Conservation (phyloP, 805 yeast genomes). For the Citeromyces nyonsensis region DNA sequence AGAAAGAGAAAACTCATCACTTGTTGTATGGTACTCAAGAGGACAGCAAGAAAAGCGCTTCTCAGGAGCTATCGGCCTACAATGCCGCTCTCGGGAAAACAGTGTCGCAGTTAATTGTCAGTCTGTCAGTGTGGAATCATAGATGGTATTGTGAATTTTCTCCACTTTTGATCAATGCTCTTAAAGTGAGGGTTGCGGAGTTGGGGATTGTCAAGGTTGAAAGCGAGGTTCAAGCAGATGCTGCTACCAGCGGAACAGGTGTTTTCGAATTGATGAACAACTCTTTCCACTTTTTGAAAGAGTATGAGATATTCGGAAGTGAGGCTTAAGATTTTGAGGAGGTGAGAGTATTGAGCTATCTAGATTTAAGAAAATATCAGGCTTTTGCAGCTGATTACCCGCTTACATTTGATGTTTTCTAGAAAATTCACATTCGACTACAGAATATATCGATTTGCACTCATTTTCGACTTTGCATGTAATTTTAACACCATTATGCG, state of each 20-base stretch:
- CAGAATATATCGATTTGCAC: no score
- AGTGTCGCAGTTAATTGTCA: constrained; percentile 56
- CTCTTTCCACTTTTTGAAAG: constrained; percentile 28
- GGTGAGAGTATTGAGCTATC: no score
- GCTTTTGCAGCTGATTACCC: no score
- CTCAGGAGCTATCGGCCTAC: constrained; percentile 14
- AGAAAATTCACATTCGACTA: no score
- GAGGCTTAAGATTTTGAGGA: constrained; percentile 8
- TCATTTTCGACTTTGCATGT: no score
- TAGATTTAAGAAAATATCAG: no score
- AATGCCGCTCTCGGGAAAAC: constrained; percentile 30
- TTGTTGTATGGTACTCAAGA: constrained; percentile 5
- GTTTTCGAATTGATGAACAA: constrained; percentile 40
- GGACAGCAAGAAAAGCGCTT: constrained; percentile 1
- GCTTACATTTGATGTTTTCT: no score
- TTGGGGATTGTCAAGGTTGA: constrained; percentile 71
- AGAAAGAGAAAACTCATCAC: constrained; percentile 19
- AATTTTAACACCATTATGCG: no score
- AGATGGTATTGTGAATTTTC: constrained; percentile 94
- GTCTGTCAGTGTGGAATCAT: constrained; percentile 91
- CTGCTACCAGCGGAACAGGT: constrained; percentile 36
- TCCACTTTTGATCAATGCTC: constrained; percentile 41
- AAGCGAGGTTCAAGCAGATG: constrained; percentile 54
- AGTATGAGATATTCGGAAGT: constrained; percentile 25
- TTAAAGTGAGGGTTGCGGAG: constrained; percentile 49